Evolutionary conservation across 768 basidiomycete species (phyloP).

Genomic region (Boletus insuetus): DNA sequence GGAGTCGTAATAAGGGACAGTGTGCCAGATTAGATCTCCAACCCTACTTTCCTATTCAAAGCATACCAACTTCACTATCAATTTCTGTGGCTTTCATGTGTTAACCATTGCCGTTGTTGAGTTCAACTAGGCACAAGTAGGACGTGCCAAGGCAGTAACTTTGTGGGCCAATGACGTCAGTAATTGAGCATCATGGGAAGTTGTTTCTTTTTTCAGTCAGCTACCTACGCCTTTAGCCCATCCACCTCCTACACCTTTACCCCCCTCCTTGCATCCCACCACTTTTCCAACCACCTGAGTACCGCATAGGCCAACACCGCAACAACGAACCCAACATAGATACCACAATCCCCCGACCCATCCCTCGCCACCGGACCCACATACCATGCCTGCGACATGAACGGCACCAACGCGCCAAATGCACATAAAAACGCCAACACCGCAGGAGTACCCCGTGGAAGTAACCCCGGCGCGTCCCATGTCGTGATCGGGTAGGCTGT

Average conservation of each 20-base stretch:
- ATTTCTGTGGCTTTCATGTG: no score
- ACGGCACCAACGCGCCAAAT: constrained; percentile 40
- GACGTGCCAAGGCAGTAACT: no score
- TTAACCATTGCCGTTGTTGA: no score
- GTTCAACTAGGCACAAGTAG: no score
- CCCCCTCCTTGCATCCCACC: constrained; percentile 2
- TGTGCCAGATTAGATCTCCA: no score
- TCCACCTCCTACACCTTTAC: background rate
- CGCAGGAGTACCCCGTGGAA: constrained; percentile 44
- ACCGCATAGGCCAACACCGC: constrained; percentile 31
- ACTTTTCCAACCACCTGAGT: constrained; percentile 30
- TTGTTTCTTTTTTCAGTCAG: background rate
- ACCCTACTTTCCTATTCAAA: no score
- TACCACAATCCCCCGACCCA: constrained; percentile 48
- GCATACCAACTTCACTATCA: no score
- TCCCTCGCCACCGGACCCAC: constrained; percentile 44
- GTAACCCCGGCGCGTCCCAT: constrained; percentile 35
- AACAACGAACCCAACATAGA: constrained; percentile 39
- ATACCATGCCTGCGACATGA: constrained; percentile 55
- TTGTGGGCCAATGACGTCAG: no score
- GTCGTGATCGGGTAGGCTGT: constrained; percentile 34
- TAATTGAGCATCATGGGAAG: background rate
- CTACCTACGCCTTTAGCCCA: background rate
- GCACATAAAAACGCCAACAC: constrained; percentile 39
- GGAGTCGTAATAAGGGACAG: no score